Conservation (phyloP, 1,139 yeast species). For the Pichia sp. region DNA sequence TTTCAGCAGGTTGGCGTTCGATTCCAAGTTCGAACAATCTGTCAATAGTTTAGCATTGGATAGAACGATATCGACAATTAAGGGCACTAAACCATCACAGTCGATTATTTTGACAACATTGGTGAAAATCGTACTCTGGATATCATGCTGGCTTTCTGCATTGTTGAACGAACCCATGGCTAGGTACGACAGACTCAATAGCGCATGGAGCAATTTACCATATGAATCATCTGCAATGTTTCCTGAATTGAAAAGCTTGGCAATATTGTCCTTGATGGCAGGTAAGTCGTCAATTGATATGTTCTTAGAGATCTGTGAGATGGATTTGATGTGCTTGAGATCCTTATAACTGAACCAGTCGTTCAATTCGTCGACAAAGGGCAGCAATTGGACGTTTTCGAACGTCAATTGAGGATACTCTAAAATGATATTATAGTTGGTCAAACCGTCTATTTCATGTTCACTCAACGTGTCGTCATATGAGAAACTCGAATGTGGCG, state of each 20-base stretch:
- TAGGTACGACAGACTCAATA: conserved; percentile 20
- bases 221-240: not conserved
- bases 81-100: conserved; percentile 5
- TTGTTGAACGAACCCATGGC: conserved; percentile 29
- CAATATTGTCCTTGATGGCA: not conserved
- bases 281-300: conserved; percentile 5
- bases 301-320: conserved; percentile 14
- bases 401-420: conserved; percentile 45
- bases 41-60: conserved; percentile 20
- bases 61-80: conserved; percentile 9
- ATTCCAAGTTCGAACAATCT: conserved; percentile 22
- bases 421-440: conserved; percentile 31
- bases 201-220: conserved; percentile 9
- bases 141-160: conserved; percentile 17
- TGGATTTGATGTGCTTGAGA: conserved; percentile 32
- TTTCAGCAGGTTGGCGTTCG: conserved; percentile 7
- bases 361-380: conserved; percentile 46
- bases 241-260: not conserved
- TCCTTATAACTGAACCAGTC: conserved; percentile 68
- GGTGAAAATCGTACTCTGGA: conserved; percentile 17
- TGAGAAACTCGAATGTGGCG: conserved; percentile 31
- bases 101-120: conserved; percentile 14
- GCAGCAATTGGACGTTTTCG: conserved; percentile 41
- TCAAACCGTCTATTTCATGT: conserved; percentile 32
- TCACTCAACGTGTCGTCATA: conserved; percentile 22